These are phyloP conservation scores for Teratosphaeria destructans DNA, from an alignment of 2,329 filamentous ascomycete genomes.

Conservation along the genomic window DNA sequence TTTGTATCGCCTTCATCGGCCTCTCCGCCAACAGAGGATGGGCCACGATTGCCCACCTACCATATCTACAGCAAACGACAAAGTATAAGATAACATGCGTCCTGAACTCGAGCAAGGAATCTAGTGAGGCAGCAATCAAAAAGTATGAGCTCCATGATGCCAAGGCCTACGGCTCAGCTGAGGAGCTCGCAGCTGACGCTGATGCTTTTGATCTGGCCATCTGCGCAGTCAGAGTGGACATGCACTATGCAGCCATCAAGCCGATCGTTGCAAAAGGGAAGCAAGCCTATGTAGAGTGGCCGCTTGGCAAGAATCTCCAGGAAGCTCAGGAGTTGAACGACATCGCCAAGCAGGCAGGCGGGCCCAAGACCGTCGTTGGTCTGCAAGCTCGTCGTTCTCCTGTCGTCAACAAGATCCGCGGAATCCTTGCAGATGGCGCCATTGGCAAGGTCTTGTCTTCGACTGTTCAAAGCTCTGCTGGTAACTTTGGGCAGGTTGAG, in stretches of 20 bases:
- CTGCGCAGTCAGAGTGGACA: slow-evolving; percentile 33
- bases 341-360: slow-evolving; percentile 29
- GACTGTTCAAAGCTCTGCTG: neutral
- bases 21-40: slow-evolving; percentile 45
- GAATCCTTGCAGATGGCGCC: slow-evolving; percentile 32
- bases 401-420: slow-evolving; percentile 31
- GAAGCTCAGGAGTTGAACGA: slow-evolving; percentile 35
- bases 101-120: slow-evolving; percentile 37
- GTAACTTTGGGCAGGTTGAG: neutral
- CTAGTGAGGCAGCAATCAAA: slow-evolving; percentile 33
- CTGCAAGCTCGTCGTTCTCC: slow-evolving; percentile 37
- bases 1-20: slow-evolving; percentile 48
- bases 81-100: slow-evolving; percentile 41
- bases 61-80: slow-evolving; percentile 42
- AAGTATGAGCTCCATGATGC: slow-evolving; percentile 28
- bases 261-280: slow-evolving; percentile 38
- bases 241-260: slow-evolving; percentile 33
- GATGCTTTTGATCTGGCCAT: slow-evolving; percentile 39
- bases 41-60: slow-evolving; percentile 47
- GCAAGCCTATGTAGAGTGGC: slow-evolving; percentile 43
- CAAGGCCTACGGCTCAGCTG: slow-evolving; percentile 35
- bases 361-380: slow-evolving; percentile 37
- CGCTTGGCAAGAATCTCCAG: slow-evolving; percentile 30
- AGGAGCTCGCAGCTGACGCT: slow-evolving; percentile 35
- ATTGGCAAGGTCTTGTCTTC: slow-evolving; percentile 32